Base-by-base conservation (phyloP, 2,329 filamentous ascomycete species). In the Aspergillus spinulosporus region DNA sequence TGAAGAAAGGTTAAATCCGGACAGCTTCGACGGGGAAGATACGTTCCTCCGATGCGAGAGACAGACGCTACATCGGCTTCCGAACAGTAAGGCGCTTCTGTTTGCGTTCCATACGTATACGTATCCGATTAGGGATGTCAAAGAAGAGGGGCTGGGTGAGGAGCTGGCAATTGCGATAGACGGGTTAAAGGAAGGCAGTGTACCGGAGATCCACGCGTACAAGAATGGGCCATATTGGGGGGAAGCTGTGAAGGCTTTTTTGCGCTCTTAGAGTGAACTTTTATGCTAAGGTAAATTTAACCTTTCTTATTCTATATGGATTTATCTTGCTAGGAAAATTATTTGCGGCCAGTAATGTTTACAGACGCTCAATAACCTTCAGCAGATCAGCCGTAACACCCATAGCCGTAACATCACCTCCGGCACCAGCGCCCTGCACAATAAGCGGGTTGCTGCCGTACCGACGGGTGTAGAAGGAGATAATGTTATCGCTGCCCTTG, bases 401-500 rank as follows among this genome's bases (percentile, higher is more conserved):
- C 93, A 97, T 97, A 29, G 94, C 94, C 34, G 94, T 99, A 52
- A 97, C 92, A 44, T 97, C 92, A 62, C 90, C 92, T 66, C 94
- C 94, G 29, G 94, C 94, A 59, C 92, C 94, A 36, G 91, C 92
- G 57, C 94, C 94, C 78, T 97, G 93, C 61, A 99, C 85, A 70
- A 97, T 96, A 61, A 99, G 80, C 44, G 94, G 92, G 75, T 93
- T 95, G 71, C 81, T 83, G 57, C 92, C 92, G 71, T 99, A 99
- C 67, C 94, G 84, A 81, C 95, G 89, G 5, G 94, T 99, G 77
- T 97, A 96, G 81, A 99, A 97, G 80, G 88, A 96, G 72, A 99
- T 96, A 72, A 99, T 96, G 80, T 99, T 99, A 74, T 97, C 94
- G 74, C 92, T 97, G 36, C 94, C 94, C 83, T 96, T 96, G 56